Evolutionary conservation across 2,329 filamentous ascomycete genomes (phyloP), one percentile per base, ranked within the genome.

Genomic region (Chlorencoelia australis): DNA sequence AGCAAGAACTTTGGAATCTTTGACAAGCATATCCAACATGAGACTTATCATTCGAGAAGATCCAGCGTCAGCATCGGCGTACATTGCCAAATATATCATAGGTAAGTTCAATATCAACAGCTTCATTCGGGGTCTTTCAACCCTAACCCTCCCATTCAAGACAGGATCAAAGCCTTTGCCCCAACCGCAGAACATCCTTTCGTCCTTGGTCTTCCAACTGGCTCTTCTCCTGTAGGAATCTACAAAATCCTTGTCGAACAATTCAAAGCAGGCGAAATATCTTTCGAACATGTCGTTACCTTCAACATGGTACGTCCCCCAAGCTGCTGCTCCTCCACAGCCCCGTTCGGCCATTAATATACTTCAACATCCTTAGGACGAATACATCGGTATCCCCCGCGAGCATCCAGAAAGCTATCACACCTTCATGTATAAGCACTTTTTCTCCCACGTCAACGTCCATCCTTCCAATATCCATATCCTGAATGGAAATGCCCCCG

Each of bases 361-460:
- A 32, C 27, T 33, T 9, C 19, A 24, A 14, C 8, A 18, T 39
- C 16, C 17, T 26, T 47, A 82, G 77, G 85, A 93, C 62, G 85
- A 93, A 63, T 93, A 93, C 54, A 82, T 91, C 47, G 82, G 81
- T 39, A 73, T 93, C 44, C 79, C 84, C 21, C 76, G 82, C 52
- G 82, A 88, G 51, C 83, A 93, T 57, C 78, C 83, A 9, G 79
- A 91, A 59, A 86, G 79, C 52, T 93, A 93, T 62, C 85, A 93
- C 65, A 83, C 79, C 47, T 93, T 91, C 67, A 91, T 93, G 85
- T 93, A 87, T 73, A 84, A 82, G 62, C 72, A 91, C 63, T 86
- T 93, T 68, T 93, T 93, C 68, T 84, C 81, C 28, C 84, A 75
- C 49, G 79, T 91, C 50, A 83, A 93, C 55, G 79, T 91, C 49